Percentiles rank a stretch among this genome's conserved stretches.
phyloP scores from a whole-genome alignment of 192 early-diverging fungal species.

The Cladochytrium replicatum region DNA sequence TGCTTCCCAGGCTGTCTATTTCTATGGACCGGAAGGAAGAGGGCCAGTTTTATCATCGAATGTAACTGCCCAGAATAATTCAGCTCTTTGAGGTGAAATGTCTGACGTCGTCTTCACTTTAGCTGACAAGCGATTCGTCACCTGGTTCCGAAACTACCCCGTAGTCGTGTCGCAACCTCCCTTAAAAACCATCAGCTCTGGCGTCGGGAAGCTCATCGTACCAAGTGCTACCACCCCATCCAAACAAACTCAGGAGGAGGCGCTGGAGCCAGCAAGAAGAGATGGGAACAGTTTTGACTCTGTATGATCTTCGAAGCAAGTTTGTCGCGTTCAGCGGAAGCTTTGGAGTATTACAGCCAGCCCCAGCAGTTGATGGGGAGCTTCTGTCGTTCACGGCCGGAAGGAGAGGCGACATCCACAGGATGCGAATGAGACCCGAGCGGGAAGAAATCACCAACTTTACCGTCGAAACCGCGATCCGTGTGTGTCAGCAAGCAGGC shows the following conservation, averaged over 20 bases:
- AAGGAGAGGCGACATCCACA: not conserved
- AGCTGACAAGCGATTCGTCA: conserved; percentile 40
- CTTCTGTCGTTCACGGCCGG: conserved; percentile 31
- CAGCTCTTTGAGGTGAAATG: too few relatives aligned
- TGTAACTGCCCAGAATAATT: too few relatives aligned
- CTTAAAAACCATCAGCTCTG: too few relatives aligned
- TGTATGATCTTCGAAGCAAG: conserved; percentile 89
- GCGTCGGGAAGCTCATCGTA: too few relatives aligned
- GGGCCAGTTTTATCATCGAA: conserved; percentile 85
- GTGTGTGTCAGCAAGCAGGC: conserved; percentile 82
- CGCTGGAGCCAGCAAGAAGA: not conserved
- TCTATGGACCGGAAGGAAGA: conserved; percentile 83
- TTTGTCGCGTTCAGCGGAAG: conserved; percentile 79
- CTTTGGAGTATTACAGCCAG: too few relatives aligned
- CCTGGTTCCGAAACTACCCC: conserved; percentile 65
- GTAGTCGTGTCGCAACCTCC: conserved; percentile 50
- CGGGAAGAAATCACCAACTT: conserved; percentile 89
- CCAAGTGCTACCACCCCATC: too few relatives aligned
- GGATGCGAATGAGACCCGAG: conserved; percentile 35
- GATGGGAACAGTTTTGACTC: conserved; percentile 45
- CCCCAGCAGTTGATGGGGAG: too few relatives aligned
- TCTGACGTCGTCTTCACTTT: too few relatives aligned
- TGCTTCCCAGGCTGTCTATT: conserved; percentile 60
- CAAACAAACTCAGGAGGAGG: too few relatives aligned
- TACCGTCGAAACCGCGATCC: conserved; percentile 89